A percentile compares a stretch with the other conserved stretches of the same genome.
Evolutionary conservation across 768 basidiomycete species (phyloP).

Genomic region (Amanita muscaria): DNA sequence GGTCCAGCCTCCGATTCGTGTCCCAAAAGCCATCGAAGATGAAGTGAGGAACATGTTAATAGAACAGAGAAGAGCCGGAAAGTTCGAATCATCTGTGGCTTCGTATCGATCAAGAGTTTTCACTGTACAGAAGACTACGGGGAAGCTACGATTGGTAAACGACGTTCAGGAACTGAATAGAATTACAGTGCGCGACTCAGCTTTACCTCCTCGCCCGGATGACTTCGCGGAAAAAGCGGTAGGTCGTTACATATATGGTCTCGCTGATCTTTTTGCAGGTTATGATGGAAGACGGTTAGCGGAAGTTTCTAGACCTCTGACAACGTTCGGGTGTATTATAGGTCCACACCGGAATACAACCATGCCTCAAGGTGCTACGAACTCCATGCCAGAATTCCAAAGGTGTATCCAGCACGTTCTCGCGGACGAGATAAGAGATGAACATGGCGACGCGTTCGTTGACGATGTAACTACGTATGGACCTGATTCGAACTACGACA

Average conservation of each 20-base stretch:
- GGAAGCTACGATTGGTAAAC: conserved; percentile 22
- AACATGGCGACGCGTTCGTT: no score
- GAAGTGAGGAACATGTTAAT: no score
- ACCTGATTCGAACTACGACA: no score
- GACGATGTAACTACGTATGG: no score
- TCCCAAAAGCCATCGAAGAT: no score
- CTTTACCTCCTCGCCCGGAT: conserved; percentile 17
- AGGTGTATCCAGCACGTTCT: no score
- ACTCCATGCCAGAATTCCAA: no score
- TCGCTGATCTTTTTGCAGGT: conserved; percentile 22
- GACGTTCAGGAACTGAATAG: conserved; percentile 26
- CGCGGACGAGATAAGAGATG: no score
- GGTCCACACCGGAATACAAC: conserved; percentile 16
- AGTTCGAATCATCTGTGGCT: no score
- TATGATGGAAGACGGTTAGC: conserved; percentile 23
- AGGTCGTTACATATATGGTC: conserved; percentile 16
- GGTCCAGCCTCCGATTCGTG: conserved; percentile 13
- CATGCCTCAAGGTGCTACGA: conserved; percentile 25
- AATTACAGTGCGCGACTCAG: conserved; percentile 19
- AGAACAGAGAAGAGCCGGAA: no score
- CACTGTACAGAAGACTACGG: conserved; percentile 17
- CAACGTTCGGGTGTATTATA: conserved; percentile 22
- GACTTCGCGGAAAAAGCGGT: conserved; percentile 19
- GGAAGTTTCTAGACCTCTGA: conserved; percentile 21
- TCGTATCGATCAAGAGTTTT: no score